Evolutionary conservation across 1,139 yeast genomes (phyloP).

Genomic region (Saccharomyces hybrid): DNA sequence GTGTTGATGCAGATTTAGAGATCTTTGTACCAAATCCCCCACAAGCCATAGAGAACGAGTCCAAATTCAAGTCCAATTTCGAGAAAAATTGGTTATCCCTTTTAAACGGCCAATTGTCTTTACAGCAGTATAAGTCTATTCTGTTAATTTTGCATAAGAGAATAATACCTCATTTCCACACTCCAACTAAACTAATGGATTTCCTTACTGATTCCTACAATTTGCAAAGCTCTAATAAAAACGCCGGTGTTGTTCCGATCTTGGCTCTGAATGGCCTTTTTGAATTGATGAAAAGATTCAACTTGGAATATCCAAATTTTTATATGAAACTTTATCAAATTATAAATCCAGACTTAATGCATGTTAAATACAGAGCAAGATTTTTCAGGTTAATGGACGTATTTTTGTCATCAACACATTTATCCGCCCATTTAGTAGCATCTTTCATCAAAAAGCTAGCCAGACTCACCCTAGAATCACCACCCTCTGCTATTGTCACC

Average conservation of each 20-base stretch:
- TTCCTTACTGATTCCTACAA: conserved; percentile 82
- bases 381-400: conserved; percentile 82
- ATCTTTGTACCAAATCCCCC: conserved; percentile 45
- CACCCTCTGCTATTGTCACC: conserved; percentile 85
- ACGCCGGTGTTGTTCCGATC: conserved; percentile 65
- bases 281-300: conserved; percentile 71
- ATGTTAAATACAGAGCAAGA: conserved; percentile 75
- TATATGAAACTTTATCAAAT: conserved; percentile 75
- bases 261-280: conserved; percentile 83
- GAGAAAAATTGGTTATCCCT: conserved; percentile 61
- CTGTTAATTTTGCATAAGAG: conserved; percentile 72
- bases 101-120: conserved; percentile 41
- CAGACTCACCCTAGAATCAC: conserved; percentile 65
- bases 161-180: conserved; percentile 70
- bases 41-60: conserved; percentile 44
- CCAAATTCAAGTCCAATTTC: conserved; percentile 55
- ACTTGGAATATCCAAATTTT: conserved; percentile 89
- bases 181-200: conserved; percentile 85
- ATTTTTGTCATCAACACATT: conserved; percentile 80
- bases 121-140: conserved; percentile 58
- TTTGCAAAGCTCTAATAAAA: conserved; percentile 31
- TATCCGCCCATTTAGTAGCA: conserved; percentile 77
- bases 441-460: conserved; percentile 82
- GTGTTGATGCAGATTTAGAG: conserved; percentile 30
- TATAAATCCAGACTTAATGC: conserved; percentile 65